Conservation (phyloP, 164 flowering plant species). For the Sedum album region DNA sequence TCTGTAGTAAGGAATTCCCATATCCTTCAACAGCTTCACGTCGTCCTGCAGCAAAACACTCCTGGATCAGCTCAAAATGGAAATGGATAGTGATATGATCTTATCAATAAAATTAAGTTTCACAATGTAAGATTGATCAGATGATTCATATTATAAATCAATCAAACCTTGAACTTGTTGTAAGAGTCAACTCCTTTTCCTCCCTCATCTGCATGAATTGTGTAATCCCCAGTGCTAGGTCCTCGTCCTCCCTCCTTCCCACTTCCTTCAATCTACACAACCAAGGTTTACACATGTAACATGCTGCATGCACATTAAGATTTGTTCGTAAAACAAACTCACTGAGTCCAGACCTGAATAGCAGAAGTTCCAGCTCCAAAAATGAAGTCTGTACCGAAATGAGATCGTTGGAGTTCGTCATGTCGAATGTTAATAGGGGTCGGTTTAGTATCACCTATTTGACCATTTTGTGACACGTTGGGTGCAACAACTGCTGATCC, state of each 20-base stretch:
- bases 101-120: too few relatives aligned
- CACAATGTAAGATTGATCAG: background rate
- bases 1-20: conserved; percentile 19
- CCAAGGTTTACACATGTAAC: too few relatives aligned
- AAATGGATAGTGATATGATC: background rate
- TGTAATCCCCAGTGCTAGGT: conserved; percentile 19
- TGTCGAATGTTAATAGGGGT: background rate
- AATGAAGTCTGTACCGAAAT: conserved; percentile 18
- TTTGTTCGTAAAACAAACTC: background rate
- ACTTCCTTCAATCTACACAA: conserved; percentile 23
- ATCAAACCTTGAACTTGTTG: conserved; percentile 2
- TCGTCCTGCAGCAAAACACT: conserved; percentile 18
- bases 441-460: background rate
- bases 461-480: background rate
- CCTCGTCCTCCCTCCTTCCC: conserved; percentile 17
- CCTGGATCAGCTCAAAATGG: background rate
- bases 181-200: conserved; percentile 17
- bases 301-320: too few relatives aligned
- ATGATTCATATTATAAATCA: background rate
- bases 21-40: conserved; percentile 13
- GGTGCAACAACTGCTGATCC: background rate
- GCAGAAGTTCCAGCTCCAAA: conserved; percentile 26
- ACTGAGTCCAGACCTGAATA: conserved; percentile 12
- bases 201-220: background rate
- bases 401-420: conserved; percentile 11